Percentiles rank a stretch among this genome's conserved stretches.
Evolutionary conservation across 257 asterid genomes (phyloP).

Genomic region (Apocynum venetum): DNA sequence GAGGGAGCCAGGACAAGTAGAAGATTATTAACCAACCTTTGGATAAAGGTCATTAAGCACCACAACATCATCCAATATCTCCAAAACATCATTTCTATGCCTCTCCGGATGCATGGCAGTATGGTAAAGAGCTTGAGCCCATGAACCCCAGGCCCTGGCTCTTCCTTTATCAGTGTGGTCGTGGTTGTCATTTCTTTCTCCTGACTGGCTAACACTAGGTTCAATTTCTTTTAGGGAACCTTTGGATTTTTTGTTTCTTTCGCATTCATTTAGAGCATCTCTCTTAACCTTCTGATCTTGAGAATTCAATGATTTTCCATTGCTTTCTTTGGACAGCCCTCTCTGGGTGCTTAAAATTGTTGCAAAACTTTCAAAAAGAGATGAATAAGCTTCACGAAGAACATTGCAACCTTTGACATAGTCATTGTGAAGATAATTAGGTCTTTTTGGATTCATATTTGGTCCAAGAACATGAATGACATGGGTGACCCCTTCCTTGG

Average conservation of each 20-base stretch:
- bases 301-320: conserved; percentile 17
- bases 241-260: conserved; percentile 45
- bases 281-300: conserved; percentile 50
- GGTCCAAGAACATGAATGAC: conserved; percentile 97
- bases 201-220: conserved; percentile 25
- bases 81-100: conserved; percentile 46
- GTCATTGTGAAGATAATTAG: conserved; percentile 69
- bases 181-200: conserved; percentile 11
- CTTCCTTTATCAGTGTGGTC: conserved; percentile 22
- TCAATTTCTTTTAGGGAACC: conserved; percentile 33
- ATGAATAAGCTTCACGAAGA: conserved; percentile 77
- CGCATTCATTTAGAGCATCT: conserved; percentile 36
- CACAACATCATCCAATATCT: conserved; percentile 55
- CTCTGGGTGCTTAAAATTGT: conserved; percentile 36
- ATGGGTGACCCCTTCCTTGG: conserved; percentile 75
- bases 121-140: conserved; percentile 68
- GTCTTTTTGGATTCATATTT: conserved; percentile 89
- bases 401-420: conserved; percentile 64
- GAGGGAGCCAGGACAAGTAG: conserved; percentile 15
- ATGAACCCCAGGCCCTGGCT: conserved; percentile 50
- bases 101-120: conserved; percentile 74
- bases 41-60: conserved; percentile 89
- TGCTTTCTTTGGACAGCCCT: conserved; percentile 13
- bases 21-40: conserved; percentile 46
- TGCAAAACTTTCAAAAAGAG: conserved; percentile 76